Base-by-base conservation (phyloP, 2,329 filamentous ascomycete species). In the Pseudogymnoascus verrucosus region DNA sequence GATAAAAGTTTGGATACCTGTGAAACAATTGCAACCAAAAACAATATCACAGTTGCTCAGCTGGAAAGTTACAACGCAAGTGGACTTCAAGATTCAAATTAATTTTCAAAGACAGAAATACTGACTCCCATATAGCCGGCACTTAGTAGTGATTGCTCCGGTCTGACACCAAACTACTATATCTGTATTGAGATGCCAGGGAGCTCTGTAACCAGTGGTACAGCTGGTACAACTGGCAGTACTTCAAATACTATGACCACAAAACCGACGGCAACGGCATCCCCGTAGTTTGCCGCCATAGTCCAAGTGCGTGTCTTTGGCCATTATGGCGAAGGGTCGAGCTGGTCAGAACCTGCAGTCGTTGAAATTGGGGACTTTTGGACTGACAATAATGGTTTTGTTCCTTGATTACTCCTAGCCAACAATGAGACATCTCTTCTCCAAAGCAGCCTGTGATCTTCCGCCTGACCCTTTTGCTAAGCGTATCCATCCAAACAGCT, bases 181-280 rank as follows among this genome's bases (percentile, higher is more conserved):
- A 54, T 62, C 42, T 62, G 61, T 62, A 28, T 62, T 62, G 44
- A 54, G 40, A 61, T 61, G 19, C 60, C 60, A 57, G n/a, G 51
- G 36, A 57, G n/a, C 28, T 34, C 28, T 6, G 26, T 8, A 34
- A 34, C 51, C 28, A 57, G 51, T 8, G 51, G 10, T n/a, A 34
- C 51, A 21, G 28, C 28, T 21, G 51, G 28, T 6, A 57, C 51
- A 57, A 36, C 28, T 57, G 28, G 47, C 6, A 54, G 14, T 31
- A 3, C 26, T 54, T 28, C 23, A 4, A 54, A 54, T 11, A 31
- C 47, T 11, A 26, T 10, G 26, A 34, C 26, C n/a, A 16, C n/a
- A 5, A 12, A 12, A 12, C 44, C 23, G 14, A 51, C 14, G 3
- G 44, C 23, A 19, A 31, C 47, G 28, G 28, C 28, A 31, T 31